These are phyloP conservation scores for Phlebiopsis gigantea DNA, from an alignment of 768 basidiomycete genomes.

Conservation along the genomic window DNA sequence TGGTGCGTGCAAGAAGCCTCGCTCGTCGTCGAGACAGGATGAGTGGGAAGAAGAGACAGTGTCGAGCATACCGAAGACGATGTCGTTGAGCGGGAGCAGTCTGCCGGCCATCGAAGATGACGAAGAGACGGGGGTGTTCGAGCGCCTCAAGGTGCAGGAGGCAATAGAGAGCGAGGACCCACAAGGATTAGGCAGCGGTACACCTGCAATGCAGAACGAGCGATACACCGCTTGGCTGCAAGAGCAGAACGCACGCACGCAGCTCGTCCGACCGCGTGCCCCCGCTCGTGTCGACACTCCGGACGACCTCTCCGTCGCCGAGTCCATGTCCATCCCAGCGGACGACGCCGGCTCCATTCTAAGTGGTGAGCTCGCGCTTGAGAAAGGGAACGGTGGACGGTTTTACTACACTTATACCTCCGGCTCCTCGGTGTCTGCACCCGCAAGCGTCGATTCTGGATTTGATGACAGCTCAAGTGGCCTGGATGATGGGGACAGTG, in stretches of 20 bases:
- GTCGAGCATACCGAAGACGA: conserved; percentile 16
- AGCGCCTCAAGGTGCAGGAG: conserved; percentile 50
- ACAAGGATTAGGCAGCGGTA: conserved; percentile 33
- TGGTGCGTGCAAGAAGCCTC: conserved; percentile 20
- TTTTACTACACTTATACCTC: conserved; percentile 72
- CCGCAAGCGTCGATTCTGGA: conserved; percentile 46
- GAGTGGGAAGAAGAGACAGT: conserved; percentile 20
- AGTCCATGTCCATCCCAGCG: conserved; percentile 19
- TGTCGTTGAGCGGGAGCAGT: conserved; percentile 8
- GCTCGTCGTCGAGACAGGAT: conserved; percentile 3
- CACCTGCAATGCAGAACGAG: conserved; percentile 46
- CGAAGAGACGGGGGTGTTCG: conserved; percentile 30
- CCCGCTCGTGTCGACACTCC: conserved; percentile 29
- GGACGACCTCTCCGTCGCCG: conserved; percentile 39
- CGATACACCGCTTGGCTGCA: conserved; percentile 77
- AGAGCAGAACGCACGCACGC: conserved; percentile 70
- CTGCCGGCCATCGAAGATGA: conserved; percentile 4
- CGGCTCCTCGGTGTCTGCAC: conserved; percentile 40
- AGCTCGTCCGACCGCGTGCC: conserved; percentile 55
- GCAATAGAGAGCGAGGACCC: conserved; percentile 16
- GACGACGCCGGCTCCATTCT: conserved; percentile 36
- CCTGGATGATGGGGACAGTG: conserved; percentile 14
- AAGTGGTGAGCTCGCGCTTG: conserved; percentile 59
- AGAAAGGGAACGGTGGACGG: conserved; percentile 62
- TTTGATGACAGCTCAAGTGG: conserved; percentile 44